Percentiles rank a stretch among this genome's conserved stretches.
These are phyloP conservation scores for Coemansia sp. DNA, from an alignment of 192 early-diverging fungal species.

Conservation along the genomic window DNA sequence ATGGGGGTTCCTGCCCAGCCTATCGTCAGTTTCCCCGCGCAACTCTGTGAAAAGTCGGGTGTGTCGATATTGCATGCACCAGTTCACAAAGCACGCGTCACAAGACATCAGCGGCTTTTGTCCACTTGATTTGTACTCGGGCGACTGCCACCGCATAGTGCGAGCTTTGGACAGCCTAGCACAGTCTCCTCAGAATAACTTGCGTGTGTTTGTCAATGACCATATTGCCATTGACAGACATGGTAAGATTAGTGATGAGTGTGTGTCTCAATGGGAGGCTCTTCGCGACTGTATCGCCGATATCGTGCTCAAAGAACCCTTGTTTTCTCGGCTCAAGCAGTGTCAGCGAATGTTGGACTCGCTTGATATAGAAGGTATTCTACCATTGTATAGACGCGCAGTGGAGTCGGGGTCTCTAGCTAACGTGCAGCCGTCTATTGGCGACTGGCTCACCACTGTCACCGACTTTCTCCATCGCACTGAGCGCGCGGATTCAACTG, in stretches of 20 bases:
- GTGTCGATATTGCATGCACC: constrained; percentile 82
- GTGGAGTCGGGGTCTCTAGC: constrained; percentile 27
- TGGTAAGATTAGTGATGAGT: not conserved
- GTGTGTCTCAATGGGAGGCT: constrained; percentile 20
- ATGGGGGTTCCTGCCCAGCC: constrained; percentile 69
- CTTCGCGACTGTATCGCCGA: constrained; percentile 38
- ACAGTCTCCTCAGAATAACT: constrained; percentile 38
- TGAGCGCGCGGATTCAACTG: no score
- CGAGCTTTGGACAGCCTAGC: constrained; percentile 43
- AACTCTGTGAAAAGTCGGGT: constrained; percentile 58
- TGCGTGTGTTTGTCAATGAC: constrained; percentile 55
- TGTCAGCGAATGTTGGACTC: constrained; percentile 61
- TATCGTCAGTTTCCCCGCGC: constrained; percentile 39
- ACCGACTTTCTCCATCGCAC: constrained; percentile 14
- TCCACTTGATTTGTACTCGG: constrained; percentile 70
- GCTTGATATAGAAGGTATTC: constrained; percentile 62
- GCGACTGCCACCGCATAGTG: constrained; percentile 24
- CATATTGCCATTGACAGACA: not conserved
- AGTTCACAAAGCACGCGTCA: constrained; percentile 57
- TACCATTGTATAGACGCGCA: constrained; percentile 31
- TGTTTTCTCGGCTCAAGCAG: constrained; percentile 54
- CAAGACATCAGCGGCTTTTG: constrained; percentile 59
- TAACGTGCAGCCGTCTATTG: constrained; percentile 18
- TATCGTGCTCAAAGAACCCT: constrained; percentile 51
- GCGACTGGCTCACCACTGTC: constrained; percentile 41